Percentiles rank a stretch among this genome's conserved stretches.
phyloP scores from a whole-genome alignment of 768 basidiomycete species.

The Auriscalpium orientale region DNA sequence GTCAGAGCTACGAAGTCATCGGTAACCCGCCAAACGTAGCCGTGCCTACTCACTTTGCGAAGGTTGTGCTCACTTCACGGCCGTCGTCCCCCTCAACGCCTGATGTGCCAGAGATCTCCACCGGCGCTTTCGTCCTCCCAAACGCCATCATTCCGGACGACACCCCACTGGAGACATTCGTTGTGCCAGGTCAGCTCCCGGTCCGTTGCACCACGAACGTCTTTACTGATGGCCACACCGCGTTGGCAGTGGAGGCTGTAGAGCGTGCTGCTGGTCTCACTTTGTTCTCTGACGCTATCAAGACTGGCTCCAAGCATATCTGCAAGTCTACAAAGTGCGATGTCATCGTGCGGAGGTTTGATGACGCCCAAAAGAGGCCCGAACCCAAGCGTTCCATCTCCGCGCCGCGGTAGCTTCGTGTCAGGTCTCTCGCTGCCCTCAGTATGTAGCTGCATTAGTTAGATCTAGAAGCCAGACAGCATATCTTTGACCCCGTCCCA shows the following conservation, averaged over 20 bases:
- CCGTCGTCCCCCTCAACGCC: conserved; percentile 69
- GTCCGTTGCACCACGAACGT: background rate
- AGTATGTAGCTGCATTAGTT: conserved; percentile 1
- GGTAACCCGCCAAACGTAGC: conserved; percentile 83
- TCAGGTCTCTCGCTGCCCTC: background rate
- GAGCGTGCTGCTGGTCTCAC: conserved; percentile 85
- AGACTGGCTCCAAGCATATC: conserved; percentile 69
- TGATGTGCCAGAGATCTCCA: conserved; percentile 65
- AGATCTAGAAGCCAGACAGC: conserved; percentile 51
- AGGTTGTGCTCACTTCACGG: conserved; percentile 78
- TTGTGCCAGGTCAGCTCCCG: conserved; percentile 59
- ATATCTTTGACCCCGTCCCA: conserved; percentile 77
- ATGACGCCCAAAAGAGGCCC: conserved; percentile 75
- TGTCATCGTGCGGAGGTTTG: conserved; percentile 81
- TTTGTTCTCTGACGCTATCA: conserved; percentile 79
- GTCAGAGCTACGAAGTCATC: conserved; percentile 88
- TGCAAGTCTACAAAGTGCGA: conserved; percentile 88
- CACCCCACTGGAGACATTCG: conserved; percentile 70
- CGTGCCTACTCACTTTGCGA: conserved; percentile 98
- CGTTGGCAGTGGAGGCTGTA: conserved; percentile 71
- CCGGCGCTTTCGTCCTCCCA: conserved; percentile 93
- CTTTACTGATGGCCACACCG: conserved; percentile 1
- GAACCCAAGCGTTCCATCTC: conserved; percentile 46
- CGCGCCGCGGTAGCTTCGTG: conserved; percentile 25
- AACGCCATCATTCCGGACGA: conserved; percentile 90